Evolutionary conservation across 2,329 filamentous ascomycete genomes (phyloP).

Genomic region (Hypoxylon sp.): DNA sequence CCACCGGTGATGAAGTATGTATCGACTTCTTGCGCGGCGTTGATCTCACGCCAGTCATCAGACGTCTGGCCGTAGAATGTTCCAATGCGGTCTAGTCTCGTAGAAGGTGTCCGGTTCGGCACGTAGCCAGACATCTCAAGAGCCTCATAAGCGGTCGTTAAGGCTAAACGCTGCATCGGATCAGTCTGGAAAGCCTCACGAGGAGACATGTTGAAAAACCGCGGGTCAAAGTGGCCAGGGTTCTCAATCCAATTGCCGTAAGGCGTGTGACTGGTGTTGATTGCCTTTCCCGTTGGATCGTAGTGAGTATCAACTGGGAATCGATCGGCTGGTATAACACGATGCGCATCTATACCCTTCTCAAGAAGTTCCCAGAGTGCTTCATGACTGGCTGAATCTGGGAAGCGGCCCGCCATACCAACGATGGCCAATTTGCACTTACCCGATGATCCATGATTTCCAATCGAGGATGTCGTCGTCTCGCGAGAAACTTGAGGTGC

Average conservation of each 20-base stretch:
- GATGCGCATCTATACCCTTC: slow-evolving; percentile 80
- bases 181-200: slow-evolving; percentile 84
- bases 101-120: slow-evolving; percentile 79
- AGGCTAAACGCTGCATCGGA: slow-evolving; percentile 81
- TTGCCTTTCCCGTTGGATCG: slow-evolving; percentile 77
- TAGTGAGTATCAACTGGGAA: slow-evolving; percentile 79
- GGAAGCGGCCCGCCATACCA: slow-evolving; percentile 83
- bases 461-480: slow-evolving; percentile 55
- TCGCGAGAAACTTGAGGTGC: slow-evolving; percentile 55
- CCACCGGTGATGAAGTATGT: slow-evolving; percentile 68
- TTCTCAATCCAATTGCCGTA: slow-evolving; percentile 82
- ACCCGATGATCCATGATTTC: slow-evolving; percentile 62
- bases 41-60: slow-evolving; percentile 83
- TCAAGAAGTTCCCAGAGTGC: slow-evolving; percentile 81
- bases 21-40: slow-evolving; percentile 75
- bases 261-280: slow-evolving; percentile 82
- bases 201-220: slow-evolving; percentile 90
- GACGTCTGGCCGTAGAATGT: slow-evolving; percentile 83
- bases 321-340: slow-evolving; percentile 75
- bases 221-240: slow-evolving; percentile 82
- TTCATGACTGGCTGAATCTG: slow-evolving; percentile 77
- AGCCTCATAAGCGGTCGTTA: slow-evolving; percentile 84
- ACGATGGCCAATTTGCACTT: slow-evolving; percentile 85
- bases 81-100: slow-evolving; percentile 72
- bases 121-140: slow-evolving; percentile 85